Percentiles rank a stretch among this genome's conserved stretches.
These are phyloP conservation scores for Cenchrus fungigraminus DNA, from an alignment of 176 grass and related monocot species.

Conservation along the genomic window DNA sequence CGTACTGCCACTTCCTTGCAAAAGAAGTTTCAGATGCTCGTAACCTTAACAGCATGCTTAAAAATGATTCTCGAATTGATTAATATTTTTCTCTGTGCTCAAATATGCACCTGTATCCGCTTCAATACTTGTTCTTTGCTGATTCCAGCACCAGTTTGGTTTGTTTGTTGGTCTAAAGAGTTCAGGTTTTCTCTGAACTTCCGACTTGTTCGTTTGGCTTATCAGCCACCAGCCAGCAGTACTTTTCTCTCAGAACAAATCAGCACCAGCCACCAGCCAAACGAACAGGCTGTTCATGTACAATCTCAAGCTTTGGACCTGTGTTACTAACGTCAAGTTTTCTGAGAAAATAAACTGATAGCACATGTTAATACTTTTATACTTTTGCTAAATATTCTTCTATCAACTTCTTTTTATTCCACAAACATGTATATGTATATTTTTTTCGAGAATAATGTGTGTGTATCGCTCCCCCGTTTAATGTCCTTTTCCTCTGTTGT, in stretches of 20 bases:
- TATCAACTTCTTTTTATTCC: too few relatives aligned
- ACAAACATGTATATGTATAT: too few relatives aligned
- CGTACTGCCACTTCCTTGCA: neutral
- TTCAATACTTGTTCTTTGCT: neutral
- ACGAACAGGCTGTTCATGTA: neutral
- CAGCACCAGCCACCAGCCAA: neutral
- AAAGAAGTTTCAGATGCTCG: neutral
- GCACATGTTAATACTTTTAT: too few relatives aligned
- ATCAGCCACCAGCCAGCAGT: too few relatives aligned
- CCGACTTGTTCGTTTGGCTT: too few relatives aligned
- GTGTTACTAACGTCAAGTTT: too few relatives aligned
- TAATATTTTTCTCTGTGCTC: neutral
- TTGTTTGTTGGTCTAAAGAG: neutral
- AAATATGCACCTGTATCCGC: neutral
- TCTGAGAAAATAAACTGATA: too few relatives aligned
- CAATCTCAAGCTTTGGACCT: too few relatives aligned
- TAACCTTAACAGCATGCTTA: constrained; percentile 7
- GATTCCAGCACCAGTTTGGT: neutral
- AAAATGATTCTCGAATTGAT: neutral
- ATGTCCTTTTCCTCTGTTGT: too few relatives aligned
- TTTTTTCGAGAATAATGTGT: too few relatives aligned
- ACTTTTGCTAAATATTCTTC: too few relatives aligned
- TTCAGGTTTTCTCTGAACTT: neutral
- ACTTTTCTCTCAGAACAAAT: neutral
- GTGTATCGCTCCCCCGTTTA: too few relatives aligned